Conservation (phyloP, 257 asterid species). For the Salvia miltiorrhiza region DNA sequence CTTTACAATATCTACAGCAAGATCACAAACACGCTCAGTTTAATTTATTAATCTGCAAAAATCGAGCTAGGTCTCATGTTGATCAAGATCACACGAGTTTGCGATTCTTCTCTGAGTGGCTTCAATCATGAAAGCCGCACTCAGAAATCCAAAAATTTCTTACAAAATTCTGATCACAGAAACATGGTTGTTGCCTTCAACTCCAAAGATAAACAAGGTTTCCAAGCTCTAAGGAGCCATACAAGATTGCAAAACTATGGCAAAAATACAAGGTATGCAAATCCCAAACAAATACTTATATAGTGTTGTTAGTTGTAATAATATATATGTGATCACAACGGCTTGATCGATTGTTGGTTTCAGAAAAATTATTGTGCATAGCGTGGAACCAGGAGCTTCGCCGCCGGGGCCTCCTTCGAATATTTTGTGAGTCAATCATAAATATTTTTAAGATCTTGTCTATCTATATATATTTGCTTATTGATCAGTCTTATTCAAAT, state of each 20-base stretch:
- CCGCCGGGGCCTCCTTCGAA: constrained; percentile 37
- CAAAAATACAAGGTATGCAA: constrained; percentile 23
- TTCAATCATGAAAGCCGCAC: neutral
- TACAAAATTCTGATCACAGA: neutral
- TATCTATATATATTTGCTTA: neutral
- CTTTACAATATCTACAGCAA: neutral
- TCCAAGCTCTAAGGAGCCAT: neutral
- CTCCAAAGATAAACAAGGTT: constrained; percentile 11
- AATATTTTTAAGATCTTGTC: no score
- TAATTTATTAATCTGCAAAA: neutral
- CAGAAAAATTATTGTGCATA: constrained; percentile 16
- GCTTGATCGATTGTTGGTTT: neutral
- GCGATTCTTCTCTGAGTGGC: neutral
- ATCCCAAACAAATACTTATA: no score
- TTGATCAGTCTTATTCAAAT: neutral
- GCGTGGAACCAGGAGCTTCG: constrained; percentile 32
- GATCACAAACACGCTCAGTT: neutral
- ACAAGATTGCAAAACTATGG: constrained; percentile 14
- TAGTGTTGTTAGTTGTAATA: neutral
- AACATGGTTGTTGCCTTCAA: neutral
- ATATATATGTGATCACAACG: no score
- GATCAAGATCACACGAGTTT: constrained; percentile 5
- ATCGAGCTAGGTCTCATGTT: constrained; percentile 14
- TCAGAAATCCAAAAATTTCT: neutral
- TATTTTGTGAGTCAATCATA: constrained; percentile 35